These are phyloP conservation scores for Backusella mclennaniae DNA, from an alignment of 192 early-diverging fungal species.

Conservation along the genomic window DNA sequence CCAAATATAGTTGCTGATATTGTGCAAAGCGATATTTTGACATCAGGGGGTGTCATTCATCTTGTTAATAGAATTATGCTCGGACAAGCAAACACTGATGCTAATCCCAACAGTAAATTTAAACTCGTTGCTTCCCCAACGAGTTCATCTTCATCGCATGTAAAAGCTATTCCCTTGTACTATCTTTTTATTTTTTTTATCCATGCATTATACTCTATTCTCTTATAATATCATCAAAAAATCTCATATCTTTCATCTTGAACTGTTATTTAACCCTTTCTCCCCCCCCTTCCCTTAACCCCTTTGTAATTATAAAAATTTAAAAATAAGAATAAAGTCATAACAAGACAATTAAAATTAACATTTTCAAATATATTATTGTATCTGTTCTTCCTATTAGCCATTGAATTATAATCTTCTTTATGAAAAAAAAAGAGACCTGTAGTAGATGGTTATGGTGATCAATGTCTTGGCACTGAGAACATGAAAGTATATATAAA, in stretches of 20 bases:
- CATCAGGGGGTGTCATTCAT: slow-evolving; percentile 16
- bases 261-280: not conserved
- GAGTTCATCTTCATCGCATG: not conserved
- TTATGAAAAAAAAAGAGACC: not conserved
- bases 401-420: not conserved
- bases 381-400: too few species aligned
- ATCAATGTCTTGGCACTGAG: not conserved
- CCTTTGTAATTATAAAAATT: not conserved
- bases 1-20: slow-evolving; percentile 7
- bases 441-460: not conserved
- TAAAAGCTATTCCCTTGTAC: not conserved
- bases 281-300: not conserved
- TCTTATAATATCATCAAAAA: not conserved
- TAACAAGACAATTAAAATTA: not conserved
- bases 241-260: not conserved
- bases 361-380: not conserved
- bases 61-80: slow-evolving; percentile 6
- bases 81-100: not conserved
- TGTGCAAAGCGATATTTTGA: slow-evolving; percentile 14
- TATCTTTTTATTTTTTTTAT: not conserved
- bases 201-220: not conserved
- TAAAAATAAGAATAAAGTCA: not conserved
- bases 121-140: not conserved
- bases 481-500: not conserved
- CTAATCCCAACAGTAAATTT: not conserved